Base-by-base conservation (phyloP, 331 rosid genomes). In the Malus hybrid region DNA sequence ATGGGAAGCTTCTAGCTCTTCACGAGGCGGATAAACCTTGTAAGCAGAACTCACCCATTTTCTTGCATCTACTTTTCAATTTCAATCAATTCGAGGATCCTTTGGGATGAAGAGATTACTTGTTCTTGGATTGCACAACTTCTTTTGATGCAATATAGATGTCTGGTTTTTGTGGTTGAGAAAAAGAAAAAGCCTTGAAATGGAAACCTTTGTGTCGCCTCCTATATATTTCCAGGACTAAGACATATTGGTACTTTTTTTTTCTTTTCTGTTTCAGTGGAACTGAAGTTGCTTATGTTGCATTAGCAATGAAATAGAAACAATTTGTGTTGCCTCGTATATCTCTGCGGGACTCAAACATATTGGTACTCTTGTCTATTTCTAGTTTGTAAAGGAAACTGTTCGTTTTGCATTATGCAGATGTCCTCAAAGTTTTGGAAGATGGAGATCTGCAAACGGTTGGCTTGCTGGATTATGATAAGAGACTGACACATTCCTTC, bases 1-100 rank as follows among this genome's bases (percentile, higher is more conserved):
- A 91, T 69, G 91, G 93, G 79, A 91, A 90, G 76, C 96, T 94
- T 80, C 89, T 94, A n/a, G 96, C 99, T 75, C 99, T 94, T 74
- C 82, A 87, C 5, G 99, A 94, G 85, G 89, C 55, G 52, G 97
- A 94, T 83, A 94, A 94, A 85, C 97, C 99, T 20, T 94, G 99
- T 94, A 81, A 86, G 96, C 77, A 34, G 67, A 52, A 57, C 34
- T 72, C 34, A 57, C 44, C 13, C 31, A 63, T 48, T 74, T 27
- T 63, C 52, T 79, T 5, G 68, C 24, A 60, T 65, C 16, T 69
- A 27, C 69, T 50, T 48, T 42, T 50, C 62, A 61, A 44, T 48
- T 61, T 5, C 32, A 36, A 36, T 34, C 5, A 6, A 14, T 57
- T 4, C 19, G 11, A 36, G 22, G 27, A 62, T 39, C 76, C 24